Base-by-base conservation (phyloP, 768 basidiomycete species). In the Lactarius sanguifluus region DNA sequence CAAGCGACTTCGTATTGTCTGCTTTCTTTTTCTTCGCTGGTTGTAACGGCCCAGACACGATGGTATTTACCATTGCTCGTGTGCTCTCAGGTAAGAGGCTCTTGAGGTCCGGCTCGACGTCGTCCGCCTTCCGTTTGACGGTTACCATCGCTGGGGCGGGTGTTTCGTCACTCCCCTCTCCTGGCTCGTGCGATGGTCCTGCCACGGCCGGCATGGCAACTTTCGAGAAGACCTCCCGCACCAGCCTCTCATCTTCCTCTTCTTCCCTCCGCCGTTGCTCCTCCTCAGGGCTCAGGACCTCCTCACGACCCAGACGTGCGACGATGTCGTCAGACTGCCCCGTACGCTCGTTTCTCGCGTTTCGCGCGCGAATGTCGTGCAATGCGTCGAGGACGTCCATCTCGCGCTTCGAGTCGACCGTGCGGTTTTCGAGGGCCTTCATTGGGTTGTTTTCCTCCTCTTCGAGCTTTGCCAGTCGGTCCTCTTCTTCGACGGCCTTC, bases 341-440 rank as follows among this genome's bases (percentile, higher is more conserved):
- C 25, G 93, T 80, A 36, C 94, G 83, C 71, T 98, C 96, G 71
- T 94, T 93, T 64, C 95, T 84, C 2, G 93, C 90, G 75, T 95
- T 95, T 61, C 88, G 81, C 13, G 90, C 90, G 62, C 92, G 82
- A 66, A 95, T 93, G 68, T 98, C 96, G 75, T 97, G 94, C 65
- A 99, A 81, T 15, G 94, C 94, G 74, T 99, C 97, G 71, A 98
- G 83, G 62, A 96, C 90, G 73, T 98, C 97, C 97, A 99, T 99
- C 79, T 98, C 96, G 60, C 96, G 86, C 76, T 96, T 95, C 40
- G 92, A 92, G 78, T 96, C 93, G 54, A 87, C 81, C 40, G 94
- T 95, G 61, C 92, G 88, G 76, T 93, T 92, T 82, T 99, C 97
- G 56, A 98, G 82, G 36, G 85, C 91, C 73, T 96, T 94, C 96